These are phyloP conservation scores for Carex cristatella DNA, from an alignment of 176 grass and related monocot genomes.

Conservation along the genomic window DNA sequence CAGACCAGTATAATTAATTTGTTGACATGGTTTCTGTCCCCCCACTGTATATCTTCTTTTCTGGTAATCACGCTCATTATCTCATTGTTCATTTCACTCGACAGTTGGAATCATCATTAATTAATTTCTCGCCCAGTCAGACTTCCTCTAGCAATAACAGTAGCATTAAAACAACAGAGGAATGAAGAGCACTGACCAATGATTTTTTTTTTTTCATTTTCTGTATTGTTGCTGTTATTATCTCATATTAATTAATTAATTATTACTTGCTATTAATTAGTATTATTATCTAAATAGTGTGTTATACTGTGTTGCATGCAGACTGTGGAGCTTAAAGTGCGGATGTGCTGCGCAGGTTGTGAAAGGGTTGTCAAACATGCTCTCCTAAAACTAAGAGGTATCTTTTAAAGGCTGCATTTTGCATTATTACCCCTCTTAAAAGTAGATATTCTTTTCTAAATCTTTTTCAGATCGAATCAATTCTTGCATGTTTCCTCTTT, in stretches of 20 bases:
- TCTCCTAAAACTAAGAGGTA: slow-evolving; percentile 53
- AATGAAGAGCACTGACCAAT: not conserved
- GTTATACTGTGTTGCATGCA: not conserved
- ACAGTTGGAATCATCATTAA: not conserved
- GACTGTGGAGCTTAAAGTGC: slow-evolving; percentile 77
- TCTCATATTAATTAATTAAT: not conserved
- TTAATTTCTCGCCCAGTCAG: not conserved
- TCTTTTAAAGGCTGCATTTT: slow-evolving; percentile 13
- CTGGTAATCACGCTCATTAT: not conserved
- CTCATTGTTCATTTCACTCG: not conserved
- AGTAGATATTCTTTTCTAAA: slow-evolving; percentile 10
- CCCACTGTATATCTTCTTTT: not conserved
- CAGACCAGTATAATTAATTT: not conserved
- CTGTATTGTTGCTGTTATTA: not conserved
- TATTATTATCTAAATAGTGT: not conserved
- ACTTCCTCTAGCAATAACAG: not conserved
- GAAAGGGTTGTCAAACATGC: slow-evolving; percentile 51
- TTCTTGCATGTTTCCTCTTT: slow-evolving; percentile 13
- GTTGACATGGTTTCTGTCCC: not conserved
- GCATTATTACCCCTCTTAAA: slow-evolving; percentile 23
- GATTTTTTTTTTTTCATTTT: not conserved
- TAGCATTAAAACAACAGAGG: not conserved
- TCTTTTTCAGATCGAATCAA: not conserved
- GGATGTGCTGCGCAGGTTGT: slow-evolving; percentile 78
- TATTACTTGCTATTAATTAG: not conserved